These are phyloP conservation scores for Leptographium flavum DNA, from an alignment of 2,329 filamentous ascomycete species.

Conservation along the genomic window DNA sequence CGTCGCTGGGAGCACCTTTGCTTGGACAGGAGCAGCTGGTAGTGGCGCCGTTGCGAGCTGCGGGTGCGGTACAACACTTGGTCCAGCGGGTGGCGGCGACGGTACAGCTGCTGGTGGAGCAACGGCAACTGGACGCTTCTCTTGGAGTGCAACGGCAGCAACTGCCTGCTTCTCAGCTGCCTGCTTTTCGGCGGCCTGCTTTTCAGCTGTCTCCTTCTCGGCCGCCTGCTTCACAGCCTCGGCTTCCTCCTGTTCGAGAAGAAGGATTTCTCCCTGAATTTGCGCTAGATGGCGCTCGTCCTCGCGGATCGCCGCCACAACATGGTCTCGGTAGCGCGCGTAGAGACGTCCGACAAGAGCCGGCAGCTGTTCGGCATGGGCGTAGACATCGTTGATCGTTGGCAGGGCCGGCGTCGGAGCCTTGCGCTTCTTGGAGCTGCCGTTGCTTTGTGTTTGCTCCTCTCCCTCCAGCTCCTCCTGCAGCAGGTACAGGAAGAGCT, in stretches of 20 bases:
- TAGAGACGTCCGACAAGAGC: slow-evolving; percentile 61
- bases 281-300: slow-evolving; percentile 55
- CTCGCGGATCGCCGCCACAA: slow-evolving; percentile 55
- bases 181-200: slow-evolving; percentile 5
- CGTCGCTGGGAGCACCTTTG: neutral
- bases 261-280: slow-evolving; percentile 52
- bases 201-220: too few species aligned
- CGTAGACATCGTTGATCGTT: slow-evolving; percentile 49
- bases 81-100: neutral
- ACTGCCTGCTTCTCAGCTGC: slow-evolving; percentile 2
- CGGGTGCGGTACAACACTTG: neutral
- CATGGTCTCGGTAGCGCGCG: slow-evolving; percentile 54
- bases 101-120: neutral
- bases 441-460: slow-evolving; percentile 21
- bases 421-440: slow-evolving; percentile 52
- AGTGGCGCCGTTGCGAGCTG: too few species aligned
- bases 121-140: neutral
- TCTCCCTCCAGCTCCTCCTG: slow-evolving; percentile 54
- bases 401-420: slow-evolving; percentile 49
- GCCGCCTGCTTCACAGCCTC: slow-evolving; percentile 1
- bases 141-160: neutral
- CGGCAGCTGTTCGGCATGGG: slow-evolving; percentile 55
- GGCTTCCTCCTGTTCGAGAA: slow-evolving; percentile 38
- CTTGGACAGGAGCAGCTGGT: neutral
- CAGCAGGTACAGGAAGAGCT: slow-evolving; percentile 63